A percentile compares a stretch with the other conserved stretches of the same genome.
phyloP scores from a whole-genome alignment of 768 basidiomycete species.

The Kwoniella bestiolae region DNA sequence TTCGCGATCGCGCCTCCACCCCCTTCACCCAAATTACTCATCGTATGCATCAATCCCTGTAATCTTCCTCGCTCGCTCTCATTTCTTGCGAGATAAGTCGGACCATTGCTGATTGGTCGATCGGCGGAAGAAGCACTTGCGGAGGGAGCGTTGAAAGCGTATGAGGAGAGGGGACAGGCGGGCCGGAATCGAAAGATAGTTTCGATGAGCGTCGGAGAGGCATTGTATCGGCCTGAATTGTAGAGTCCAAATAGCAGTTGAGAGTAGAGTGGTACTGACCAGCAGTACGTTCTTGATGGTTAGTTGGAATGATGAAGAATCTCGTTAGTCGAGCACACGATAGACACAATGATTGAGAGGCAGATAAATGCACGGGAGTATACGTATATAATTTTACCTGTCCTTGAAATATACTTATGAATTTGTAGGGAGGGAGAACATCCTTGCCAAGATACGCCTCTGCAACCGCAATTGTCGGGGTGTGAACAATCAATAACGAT shows the following conservation, averaged over 20 bases:
- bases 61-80: slow-evolving; percentile 80
- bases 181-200: slow-evolving; percentile 43
- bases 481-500: not conserved
- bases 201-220: slow-evolving; percentile 18
- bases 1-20: slow-evolving; percentile 47
- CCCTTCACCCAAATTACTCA: slow-evolving; percentile 52
- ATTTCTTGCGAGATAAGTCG: slow-evolving; percentile 74
- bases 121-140: slow-evolving; percentile 6
- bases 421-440: not conserved
- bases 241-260: no score
- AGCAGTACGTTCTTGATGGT: not conserved
- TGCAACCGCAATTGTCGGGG: not conserved
- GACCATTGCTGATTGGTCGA: slow-evolving; percentile 51
- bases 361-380: no score
- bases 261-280: no score
- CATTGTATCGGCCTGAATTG: not conserved
- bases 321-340: not conserved
- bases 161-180: slow-evolving; percentile 16
- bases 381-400: no score
- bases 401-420: no score
- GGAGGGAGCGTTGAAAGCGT: slow-evolving; percentile 14
- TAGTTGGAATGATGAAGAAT: not conserved
- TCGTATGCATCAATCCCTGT: slow-evolving; percentile 78
- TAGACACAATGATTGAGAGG: not conserved
- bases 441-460: not conserved